Conservation (phyloP, 768 basidiomycete species). For the Crepidotus variabilis region DNA sequence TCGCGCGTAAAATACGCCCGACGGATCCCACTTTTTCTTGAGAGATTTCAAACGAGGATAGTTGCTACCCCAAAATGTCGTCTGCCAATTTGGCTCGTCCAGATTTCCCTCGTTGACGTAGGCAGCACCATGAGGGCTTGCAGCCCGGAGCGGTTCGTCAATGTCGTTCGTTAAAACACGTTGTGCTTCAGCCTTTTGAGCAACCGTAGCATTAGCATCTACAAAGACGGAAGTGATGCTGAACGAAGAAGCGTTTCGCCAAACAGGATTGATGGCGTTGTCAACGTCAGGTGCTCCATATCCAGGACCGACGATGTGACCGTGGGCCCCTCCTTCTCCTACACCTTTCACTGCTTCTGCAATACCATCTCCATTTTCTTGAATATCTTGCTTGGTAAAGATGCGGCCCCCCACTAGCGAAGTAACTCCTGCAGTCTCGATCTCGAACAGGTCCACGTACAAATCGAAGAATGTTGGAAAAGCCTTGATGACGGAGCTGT, state of each 20-base stretch:
- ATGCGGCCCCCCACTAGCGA: slow-evolving; percentile 12
- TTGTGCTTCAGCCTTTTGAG: slow-evolving; percentile 10
- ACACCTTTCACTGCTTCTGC: not conserved
- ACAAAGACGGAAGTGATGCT: slow-evolving; percentile 1
- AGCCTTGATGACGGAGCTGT: slow-evolving; percentile 3
- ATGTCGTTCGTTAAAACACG: slow-evolving; percentile 9
- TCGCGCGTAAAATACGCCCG: slow-evolving; percentile 7
- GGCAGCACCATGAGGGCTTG: too few species aligned
- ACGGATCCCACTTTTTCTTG: slow-evolving; percentile 1
- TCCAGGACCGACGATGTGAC: slow-evolving; percentile 13
- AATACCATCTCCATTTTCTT: slow-evolving; percentile 5
- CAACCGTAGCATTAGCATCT: not conserved
- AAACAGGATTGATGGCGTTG: slow-evolving; percentile 14
- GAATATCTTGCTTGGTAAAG: slow-evolving; percentile 9
- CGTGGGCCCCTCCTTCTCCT: slow-evolving; percentile 2
- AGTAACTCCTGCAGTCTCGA: slow-evolving; percentile 3
- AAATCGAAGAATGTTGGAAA: slow-evolving; percentile 13
- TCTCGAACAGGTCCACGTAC: slow-evolving; percentile 14
- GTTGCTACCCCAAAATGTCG: slow-evolving; percentile 12
- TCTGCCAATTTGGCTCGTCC: slow-evolving; percentile 14
- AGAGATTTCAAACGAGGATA: slow-evolving; percentile 1
- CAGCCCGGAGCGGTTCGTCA: slow-evolving; percentile 8
- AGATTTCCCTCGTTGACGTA: slow-evolving; percentile 14
- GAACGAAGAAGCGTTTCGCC: slow-evolving; percentile 2
- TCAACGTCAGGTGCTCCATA: slow-evolving; percentile 7